These are phyloP conservation scores for Zea mays DNA, from an alignment of 176 grass and related monocot genomes.

Conservation along the genomic window DNA sequence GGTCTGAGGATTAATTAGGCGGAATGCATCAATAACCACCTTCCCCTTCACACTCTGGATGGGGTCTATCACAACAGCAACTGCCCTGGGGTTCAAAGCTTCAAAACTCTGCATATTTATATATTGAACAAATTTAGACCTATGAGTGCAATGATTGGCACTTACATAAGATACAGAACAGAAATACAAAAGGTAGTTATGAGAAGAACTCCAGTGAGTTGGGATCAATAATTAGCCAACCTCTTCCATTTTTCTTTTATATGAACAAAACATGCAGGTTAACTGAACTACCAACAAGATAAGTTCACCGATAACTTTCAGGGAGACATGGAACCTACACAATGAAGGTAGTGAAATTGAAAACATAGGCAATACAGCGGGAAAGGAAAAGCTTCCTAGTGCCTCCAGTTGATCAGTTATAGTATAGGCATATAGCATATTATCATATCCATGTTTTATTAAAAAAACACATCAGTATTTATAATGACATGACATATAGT, in stretches of 20 bases:
- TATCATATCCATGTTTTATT: background rate
- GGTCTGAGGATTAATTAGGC: conserved; percentile 96
- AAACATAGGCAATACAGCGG: background rate
- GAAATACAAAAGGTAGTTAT: background rate
- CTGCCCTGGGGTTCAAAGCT: conserved; percentile 91
- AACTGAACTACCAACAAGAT: background rate
- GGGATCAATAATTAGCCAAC: background rate
- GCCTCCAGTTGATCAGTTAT: background rate
- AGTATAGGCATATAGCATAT: no score
- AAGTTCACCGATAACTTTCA: background rate
- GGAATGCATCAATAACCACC: conserved; percentile 98
- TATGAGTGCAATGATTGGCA: background rate
- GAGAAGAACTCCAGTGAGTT: background rate
- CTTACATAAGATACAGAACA: background rate
- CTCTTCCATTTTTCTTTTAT: no score
- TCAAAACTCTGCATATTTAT: conserved; percentile 87
- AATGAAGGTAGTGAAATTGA: background rate
- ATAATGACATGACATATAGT: background rate
- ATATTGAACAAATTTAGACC: conserved; percentile 21
- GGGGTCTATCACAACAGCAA: conserved; percentile 95
- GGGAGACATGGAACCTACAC: background rate
- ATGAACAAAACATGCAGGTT: no score
- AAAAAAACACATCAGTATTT: background rate
- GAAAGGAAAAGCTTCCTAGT: background rate
- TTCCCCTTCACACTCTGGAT: conserved; percentile 99